These are phyloP conservation scores for Arthrobotrys conoides DNA, from an alignment of 2,329 filamentous ascomycete genomes.

Conservation along the genomic window DNA sequence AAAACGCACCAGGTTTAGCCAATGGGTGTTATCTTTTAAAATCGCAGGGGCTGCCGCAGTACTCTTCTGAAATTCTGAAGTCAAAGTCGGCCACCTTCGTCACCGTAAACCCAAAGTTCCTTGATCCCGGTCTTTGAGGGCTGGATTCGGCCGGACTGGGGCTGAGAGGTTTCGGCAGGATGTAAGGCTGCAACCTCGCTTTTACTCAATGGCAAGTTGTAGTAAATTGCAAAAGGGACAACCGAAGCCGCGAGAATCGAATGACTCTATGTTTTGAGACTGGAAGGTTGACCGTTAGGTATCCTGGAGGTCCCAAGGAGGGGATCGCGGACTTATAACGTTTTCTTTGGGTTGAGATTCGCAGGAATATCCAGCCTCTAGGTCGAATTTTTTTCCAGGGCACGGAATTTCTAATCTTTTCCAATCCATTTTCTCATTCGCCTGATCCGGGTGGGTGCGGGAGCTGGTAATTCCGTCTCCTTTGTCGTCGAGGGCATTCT, in stretches of 20 bases:
- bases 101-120: conserved; percentile 15
- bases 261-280: conserved; percentile 23
- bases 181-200: conserved; percentile 45
- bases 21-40: conserved; percentile 28
- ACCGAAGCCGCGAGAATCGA: conserved; percentile 18
- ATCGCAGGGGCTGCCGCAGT: conserved; percentile 9
- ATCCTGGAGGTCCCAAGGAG: conserved; percentile 2
- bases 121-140: conserved; percentile 15
- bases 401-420: conserved; percentile 35
- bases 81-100: conserved; percentile 21
- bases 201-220: conserved; percentile 19
- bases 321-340: conserved; percentile 35
- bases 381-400: conserved; percentile 23
- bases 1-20: conserved; percentile 34
- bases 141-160: conserved; percentile 36
- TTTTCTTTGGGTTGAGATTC: conserved; percentile 1
- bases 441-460: conserved; percentile 39
- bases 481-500: conserved; percentile 22
- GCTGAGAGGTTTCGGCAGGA: conserved; percentile 46
- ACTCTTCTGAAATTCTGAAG: neutral
- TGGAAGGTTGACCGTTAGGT: conserved; percentile 30
- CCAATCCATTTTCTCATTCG: conserved; percentile 10
- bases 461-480: conserved; percentile 23
- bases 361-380: conserved; percentile 37
- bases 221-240: conserved; percentile 30